Conservation (phyloP, 2,329 filamentous ascomycete species). For the Mycosphaerella sp. region DNA sequence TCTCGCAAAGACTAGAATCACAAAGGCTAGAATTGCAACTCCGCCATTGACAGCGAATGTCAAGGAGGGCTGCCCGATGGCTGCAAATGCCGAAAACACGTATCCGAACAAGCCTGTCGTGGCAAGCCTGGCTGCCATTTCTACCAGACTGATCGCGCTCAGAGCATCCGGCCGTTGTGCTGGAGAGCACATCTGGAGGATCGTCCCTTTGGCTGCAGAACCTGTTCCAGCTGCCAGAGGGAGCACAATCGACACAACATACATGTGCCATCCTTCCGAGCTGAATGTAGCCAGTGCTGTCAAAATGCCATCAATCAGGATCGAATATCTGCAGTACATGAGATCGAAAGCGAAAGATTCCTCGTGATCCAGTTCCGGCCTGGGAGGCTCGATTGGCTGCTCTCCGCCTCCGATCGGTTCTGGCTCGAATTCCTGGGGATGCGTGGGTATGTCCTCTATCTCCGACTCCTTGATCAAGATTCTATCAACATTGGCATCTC, state of each 20-base stretch:
- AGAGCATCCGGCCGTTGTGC: slow-evolving; percentile 60
- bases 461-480: slow-evolving; percentile 14
- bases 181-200: slow-evolving; percentile 61
- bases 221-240: slow-evolving; percentile 65
- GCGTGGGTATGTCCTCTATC: slow-evolving; percentile 26
- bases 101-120: slow-evolving; percentile 62
- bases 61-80: slow-evolving; percentile 52
- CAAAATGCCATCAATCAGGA: slow-evolving; percentile 58
- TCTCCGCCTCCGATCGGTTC: slow-evolving; percentile 35
- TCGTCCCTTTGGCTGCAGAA: slow-evolving; percentile 65
- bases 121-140: slow-evolving; percentile 59
- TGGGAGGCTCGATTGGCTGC: slow-evolving; percentile 41
- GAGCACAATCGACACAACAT: slow-evolving; percentile 57
- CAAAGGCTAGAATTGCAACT: slow-evolving; percentile 50
- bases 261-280: slow-evolving; percentile 61
- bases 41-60: slow-evolving; percentile 64
- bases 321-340: slow-evolving; percentile 59
- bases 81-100: slow-evolving; percentile 58
- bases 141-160: slow-evolving; percentile 62
- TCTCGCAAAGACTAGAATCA: slow-evolving; percentile 41
- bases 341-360: slow-evolving; percentile 58
- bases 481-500: slow-evolving; percentile 27
- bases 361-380: slow-evolving; percentile 25
- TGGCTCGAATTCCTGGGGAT: slow-evolving; percentile 33
- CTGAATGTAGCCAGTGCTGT: slow-evolving; percentile 60